These are phyloP conservation scores for Sporothrix inflata DNA, from an alignment of 2,329 filamentous ascomycete genomes.

Conservation along the genomic window DNA sequence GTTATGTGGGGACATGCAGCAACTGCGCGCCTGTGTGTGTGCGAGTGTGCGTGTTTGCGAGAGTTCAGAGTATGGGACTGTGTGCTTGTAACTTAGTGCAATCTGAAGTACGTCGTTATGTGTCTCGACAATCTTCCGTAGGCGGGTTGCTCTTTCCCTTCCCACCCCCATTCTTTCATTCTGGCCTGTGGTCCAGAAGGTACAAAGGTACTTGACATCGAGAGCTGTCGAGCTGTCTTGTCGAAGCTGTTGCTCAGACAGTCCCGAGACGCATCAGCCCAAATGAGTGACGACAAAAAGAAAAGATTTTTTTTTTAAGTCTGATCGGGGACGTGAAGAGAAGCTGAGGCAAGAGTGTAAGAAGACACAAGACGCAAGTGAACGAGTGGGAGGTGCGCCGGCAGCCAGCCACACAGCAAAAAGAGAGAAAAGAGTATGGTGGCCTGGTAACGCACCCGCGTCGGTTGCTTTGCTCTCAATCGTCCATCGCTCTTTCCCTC, in stretches of 20 bases:
- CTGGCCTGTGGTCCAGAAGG: slow-evolving; percentile 1
- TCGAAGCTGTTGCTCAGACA: slow-evolving; percentile 10
- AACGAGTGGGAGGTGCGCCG: slow-evolving; percentile 2
- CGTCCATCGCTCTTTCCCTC: slow-evolving; percentile 17
- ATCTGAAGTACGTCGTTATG: neutral
- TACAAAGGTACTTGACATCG: neutral
- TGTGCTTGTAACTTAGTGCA: neutral
- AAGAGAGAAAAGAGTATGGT: neutral
- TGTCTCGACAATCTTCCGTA: neutral
- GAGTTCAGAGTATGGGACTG: neutral
- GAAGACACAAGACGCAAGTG: neutral
- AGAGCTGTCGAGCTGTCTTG: neutral
- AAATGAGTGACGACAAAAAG: neutral
- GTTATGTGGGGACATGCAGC: slow-evolving; percentile 4
- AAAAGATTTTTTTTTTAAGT: neutral
- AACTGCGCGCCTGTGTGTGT: neutral
- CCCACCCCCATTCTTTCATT: neutral
- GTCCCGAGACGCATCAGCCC: slow-evolving; percentile 4
- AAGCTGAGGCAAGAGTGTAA: neutral
- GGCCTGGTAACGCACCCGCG: slow-evolving; percentile 19
- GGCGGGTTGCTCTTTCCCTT: neutral
- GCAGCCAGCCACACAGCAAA: neutral
- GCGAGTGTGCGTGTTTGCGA: neutral
- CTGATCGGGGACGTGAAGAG: too few species aligned
- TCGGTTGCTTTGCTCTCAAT: slow-evolving; percentile 15